Conservation (phyloP, 176 grass and related monocot species). For the Paspalum vaginatum region DNA sequence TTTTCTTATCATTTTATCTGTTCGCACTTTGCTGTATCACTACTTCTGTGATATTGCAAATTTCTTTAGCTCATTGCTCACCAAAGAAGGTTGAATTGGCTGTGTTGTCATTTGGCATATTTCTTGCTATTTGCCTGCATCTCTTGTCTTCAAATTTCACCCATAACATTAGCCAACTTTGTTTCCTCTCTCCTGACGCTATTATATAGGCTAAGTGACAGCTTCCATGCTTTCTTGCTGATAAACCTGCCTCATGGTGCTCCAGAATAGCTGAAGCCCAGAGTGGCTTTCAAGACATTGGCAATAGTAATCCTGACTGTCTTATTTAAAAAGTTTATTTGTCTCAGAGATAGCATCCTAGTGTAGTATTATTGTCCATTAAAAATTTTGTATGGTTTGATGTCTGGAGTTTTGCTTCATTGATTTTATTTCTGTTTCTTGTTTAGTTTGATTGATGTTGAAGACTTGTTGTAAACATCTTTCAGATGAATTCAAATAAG, state of each 20-base stretch:
- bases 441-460: slow-evolving; percentile 11
- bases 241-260: not conserved
- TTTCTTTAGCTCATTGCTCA: not conserved
- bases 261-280: not conserved
- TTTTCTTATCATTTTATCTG: slow-evolving; percentile 14
- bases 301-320: slow-evolving; percentile 11
- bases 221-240: not conserved
- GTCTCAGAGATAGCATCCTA: not conserved
- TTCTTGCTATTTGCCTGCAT: slow-evolving; percentile 30
- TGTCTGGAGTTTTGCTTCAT: slow-evolving; percentile 17
- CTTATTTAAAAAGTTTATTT: slow-evolving; percentile 2
- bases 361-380: slow-evolving; percentile 3
- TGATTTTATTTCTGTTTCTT: slow-evolving; percentile 47
- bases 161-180: slow-evolving; percentile 18
- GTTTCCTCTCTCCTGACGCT: not conserved
- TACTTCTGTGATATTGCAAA: slow-evolving; percentile 11
- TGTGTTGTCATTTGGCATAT: slow-evolving; percentile 16
- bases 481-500: slow-evolving; percentile 81
- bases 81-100: not conserved
- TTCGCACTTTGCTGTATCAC: slow-evolving; percentile 18
- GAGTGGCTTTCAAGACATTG: not conserved
- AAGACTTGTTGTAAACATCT: slow-evolving; percentile 19
- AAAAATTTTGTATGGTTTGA: slow-evolving; percentile 2
- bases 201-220: slow-evolving; percentile 7
- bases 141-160: slow-evolving; percentile 21